A percentile compares a stretch with the other conserved stretches of the same genome.
These are phyloP conservation scores for Spergularia bocconei DNA, from an alignment of 148 eudicot genomes.

Conservation along the genomic window DNA sequence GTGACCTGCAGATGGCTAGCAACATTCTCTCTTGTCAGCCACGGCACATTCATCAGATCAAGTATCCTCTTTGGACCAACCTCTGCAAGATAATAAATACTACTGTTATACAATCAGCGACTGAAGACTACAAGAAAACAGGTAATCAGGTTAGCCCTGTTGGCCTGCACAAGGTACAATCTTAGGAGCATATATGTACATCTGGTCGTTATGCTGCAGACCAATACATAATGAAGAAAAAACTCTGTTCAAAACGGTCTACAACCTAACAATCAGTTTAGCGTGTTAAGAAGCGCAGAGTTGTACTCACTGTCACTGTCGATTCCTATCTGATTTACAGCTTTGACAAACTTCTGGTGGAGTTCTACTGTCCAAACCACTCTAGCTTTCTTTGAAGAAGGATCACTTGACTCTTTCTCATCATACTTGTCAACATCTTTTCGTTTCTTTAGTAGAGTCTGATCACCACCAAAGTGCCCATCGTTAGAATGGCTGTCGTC, in stretches of 20 bases:
- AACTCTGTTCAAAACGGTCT: too few relatives aligned
- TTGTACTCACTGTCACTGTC: slow-evolving; percentile 87
- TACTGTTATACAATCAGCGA: slow-evolving; percentile 22
- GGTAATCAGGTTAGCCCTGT: too few relatives aligned
- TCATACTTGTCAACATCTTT: slow-evolving; percentile 59
- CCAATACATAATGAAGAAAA: too few relatives aligned
- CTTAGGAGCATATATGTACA: not conserved
- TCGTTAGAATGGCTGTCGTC: slow-evolving; percentile 65
- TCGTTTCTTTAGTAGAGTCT: slow-evolving; percentile 51
- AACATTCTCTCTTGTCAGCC: slow-evolving; percentile 94
- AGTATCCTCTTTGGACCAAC: slow-evolving; percentile 95
- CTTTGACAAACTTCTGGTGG: slow-evolving; percentile 92
- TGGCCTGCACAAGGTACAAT: too few relatives aligned
- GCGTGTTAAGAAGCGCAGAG: not conserved
- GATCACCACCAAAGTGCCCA: slow-evolving; percentile 54
- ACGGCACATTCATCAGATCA: slow-evolving; percentile 83
- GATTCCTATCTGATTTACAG: slow-evolving; percentile 86
- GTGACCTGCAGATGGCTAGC: slow-evolving; percentile 98
- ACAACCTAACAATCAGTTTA: not conserved
- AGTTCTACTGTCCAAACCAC: slow-evolving; percentile 93
- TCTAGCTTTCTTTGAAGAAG: slow-evolving; percentile 69
- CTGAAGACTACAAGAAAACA: slow-evolving; percentile 1
- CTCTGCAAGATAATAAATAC: slow-evolving; percentile 53
- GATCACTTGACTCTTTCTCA: slow-evolving; percentile 53
- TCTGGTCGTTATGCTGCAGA: not conserved